Evolutionary conservation across 495 filamentous ascomycete genomes (phyloP), one percentile per base, ranked within the genome.

Genomic region (Annulohypoxylon stygium): DNA sequence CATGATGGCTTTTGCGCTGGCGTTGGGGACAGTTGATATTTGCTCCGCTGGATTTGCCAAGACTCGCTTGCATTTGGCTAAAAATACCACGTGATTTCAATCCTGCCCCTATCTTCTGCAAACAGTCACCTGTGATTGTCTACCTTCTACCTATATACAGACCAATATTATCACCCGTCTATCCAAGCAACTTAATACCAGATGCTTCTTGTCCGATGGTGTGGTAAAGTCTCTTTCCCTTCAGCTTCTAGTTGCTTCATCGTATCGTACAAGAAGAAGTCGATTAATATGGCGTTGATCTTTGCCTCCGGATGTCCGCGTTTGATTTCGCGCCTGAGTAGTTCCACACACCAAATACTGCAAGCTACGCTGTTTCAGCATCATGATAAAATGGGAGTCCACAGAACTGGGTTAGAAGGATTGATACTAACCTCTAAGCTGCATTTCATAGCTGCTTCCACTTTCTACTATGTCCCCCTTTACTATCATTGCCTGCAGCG

Each of bases 231-330:
- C 70, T 92, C 89, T 45, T 76, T 81, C 25, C 86, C 83, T 14
- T 86, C 83, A 7, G 73, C 77, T 74, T 98, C 94, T 78, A 92
- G 78, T 66, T 90, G 89, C 80, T 98, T 98, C 81, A 95, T 92
- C 2, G 91, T 91, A 82, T 98, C 96, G 78, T 98, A 98, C 45
- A 99, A 83, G 78, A 97, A 97, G 79, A 97, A 98, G 78, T 99
- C 96, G 61, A 99, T 95, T 66, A 98, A 76, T 39, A 98, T 92
- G 0, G 96, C 96, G 76, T 97, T 98, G 78, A 97, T 83, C 47
- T 84, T 82, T 0, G 85, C 80, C 14, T 91, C 90, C 0, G 94
- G 93, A 76, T 98, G 88, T 1, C 87, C 73, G 34, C 83, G 86
- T 59, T 90, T 74, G 54, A 99, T 99, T 79, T 97, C 92, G n/a